These are phyloP conservation scores for Globisporangium irregulare DNA, from an alignment of 352 stramenopile genomes.

Conservation along the genomic window DNA sequence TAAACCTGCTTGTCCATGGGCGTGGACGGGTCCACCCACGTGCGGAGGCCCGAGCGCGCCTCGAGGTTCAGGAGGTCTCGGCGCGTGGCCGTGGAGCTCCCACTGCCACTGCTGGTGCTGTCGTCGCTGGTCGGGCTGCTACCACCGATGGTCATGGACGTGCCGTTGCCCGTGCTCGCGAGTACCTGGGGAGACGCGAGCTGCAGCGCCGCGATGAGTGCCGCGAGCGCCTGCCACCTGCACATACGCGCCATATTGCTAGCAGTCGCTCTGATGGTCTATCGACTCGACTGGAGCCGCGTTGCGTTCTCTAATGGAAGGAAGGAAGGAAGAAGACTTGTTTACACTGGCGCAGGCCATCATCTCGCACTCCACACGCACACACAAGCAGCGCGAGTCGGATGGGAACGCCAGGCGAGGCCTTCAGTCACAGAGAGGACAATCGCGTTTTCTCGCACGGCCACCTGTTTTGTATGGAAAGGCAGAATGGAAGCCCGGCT, in stretches of 20 bases:
- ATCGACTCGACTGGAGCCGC: not conserved
- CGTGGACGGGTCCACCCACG: constrained; percentile 5
- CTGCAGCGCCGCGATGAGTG: constrained; percentile 3
- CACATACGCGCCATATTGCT: constrained; percentile 8
- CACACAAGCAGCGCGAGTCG: not conserved
- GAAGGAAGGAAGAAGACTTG: not conserved
- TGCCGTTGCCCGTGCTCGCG: constrained; percentile 14
- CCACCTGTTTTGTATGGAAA: not conserved
- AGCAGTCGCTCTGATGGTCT: not conserved
- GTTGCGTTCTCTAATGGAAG: not conserved
- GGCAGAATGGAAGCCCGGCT: not conserved
- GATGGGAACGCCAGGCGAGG: not conserved
- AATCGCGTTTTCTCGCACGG: not conserved
- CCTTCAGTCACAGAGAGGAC: not conserved
- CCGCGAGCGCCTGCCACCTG: constrained; percentile 5
- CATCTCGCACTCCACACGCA: not conserved
- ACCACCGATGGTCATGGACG: not conserved
- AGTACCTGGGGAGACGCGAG: not conserved
- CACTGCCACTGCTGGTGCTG: not conserved
- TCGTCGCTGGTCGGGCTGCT: constrained; percentile 1
- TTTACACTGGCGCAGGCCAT: not conserved
- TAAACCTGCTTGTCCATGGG: constrained; percentile 1
- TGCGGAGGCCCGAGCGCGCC: constrained; percentile 5
- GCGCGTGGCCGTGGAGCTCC: constrained; percentile 7
- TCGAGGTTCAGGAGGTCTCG: not conserved